Base-by-base conservation (phyloP, 148 eudicot genomes). In the Mesembryanthemum crystallinum region DNA sequence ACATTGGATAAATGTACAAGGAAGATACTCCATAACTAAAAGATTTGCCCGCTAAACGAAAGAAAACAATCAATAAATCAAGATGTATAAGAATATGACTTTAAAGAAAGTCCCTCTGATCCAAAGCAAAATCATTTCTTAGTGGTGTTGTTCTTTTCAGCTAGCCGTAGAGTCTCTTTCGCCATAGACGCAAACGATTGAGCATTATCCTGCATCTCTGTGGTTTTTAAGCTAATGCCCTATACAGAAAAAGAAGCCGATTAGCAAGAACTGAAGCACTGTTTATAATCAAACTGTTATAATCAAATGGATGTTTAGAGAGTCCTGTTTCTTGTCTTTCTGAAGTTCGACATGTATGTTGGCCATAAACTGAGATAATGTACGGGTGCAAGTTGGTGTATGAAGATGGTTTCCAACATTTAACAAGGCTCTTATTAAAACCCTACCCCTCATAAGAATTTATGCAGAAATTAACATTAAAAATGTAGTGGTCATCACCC, bases 131-230 rank as follows among this genome's bases (percentile, higher is more conserved):
- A 45, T 68, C 72, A 68, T 7, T 42, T 43, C 14, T 30, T 71
- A 32, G 17, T 29, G 58, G 24, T 30, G 66, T 57, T 76, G 59
- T 77, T 81, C 21, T 72, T 80, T 82, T 91, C 96, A 60, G 84
- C 84, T 72, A 83, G 47, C 72, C 87, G 81, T 71, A 94, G 75
- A 58, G 93, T 79, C 77, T 94, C 96, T 73, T 85, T 92, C 4
- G 98, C 98, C 91, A 91, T 88, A 28, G 97, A 87, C 67, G 97
- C 92, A 78, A 90, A 94, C 73, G 98, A 88, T 54, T 60, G 80
- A 17, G 98, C 98, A 5, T 71, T 78, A 64, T 90, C 92, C 74
- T 94, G 89, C 98, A 94, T 92, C 82, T 94, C 89, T 57, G 90
- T 65, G 13, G 92, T 86, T 83, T 79, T 92, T 70, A 88, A 42